Evolutionary conservation across 495 filamentous ascomycete species (phyloP).

Genomic region (Xylaria nigripes): DNA sequence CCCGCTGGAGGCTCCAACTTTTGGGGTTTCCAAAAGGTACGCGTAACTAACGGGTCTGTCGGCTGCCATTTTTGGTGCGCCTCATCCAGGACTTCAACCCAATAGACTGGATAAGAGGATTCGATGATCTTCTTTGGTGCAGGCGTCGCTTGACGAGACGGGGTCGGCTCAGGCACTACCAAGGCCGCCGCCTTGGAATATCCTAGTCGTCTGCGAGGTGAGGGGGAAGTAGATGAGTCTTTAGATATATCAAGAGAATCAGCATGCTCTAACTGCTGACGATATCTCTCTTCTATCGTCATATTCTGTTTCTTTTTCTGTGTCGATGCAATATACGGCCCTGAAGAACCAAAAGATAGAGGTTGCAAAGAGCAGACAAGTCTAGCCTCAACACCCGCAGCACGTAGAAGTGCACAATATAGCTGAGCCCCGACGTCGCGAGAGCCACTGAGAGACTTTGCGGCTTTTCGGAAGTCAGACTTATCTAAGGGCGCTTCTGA

Average conservation of each 20-base stretch:
- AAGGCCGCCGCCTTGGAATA: constrained; percentile 36
- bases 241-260: constrained; percentile 13
- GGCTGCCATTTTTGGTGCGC: constrained; percentile 85
- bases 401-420: constrained; percentile 77
- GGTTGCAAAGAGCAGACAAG: constrained; percentile 89
- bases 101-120: constrained; percentile 75
- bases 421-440: constrained; percentile 85
- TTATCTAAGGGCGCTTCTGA: constrained; percentile 47
- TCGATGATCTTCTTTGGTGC: constrained; percentile 42
- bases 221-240: constrained; percentile 10
- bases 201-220: constrained; percentile 32
- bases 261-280: constrained; percentile 29
- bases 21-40: constrained; percentile 59
- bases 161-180: constrained; percentile 24
- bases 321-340: constrained; percentile 41
- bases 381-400: constrained; percentile 69
- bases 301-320: constrained; percentile 22
- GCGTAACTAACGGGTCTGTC: constrained; percentile 76
- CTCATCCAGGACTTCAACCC: constrained; percentile 84
- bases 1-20: constrained; percentile 72
- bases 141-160: constrained; percentile 17
- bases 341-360: constrained; percentile 59
- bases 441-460: constrained; percentile 60
- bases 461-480: constrained; percentile 62
- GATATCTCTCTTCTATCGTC: constrained; percentile 22